Evolutionary conservation across 2,329 filamentous ascomycete genomes (phyloP).

Genomic region (Cadophora malorum): DNA sequence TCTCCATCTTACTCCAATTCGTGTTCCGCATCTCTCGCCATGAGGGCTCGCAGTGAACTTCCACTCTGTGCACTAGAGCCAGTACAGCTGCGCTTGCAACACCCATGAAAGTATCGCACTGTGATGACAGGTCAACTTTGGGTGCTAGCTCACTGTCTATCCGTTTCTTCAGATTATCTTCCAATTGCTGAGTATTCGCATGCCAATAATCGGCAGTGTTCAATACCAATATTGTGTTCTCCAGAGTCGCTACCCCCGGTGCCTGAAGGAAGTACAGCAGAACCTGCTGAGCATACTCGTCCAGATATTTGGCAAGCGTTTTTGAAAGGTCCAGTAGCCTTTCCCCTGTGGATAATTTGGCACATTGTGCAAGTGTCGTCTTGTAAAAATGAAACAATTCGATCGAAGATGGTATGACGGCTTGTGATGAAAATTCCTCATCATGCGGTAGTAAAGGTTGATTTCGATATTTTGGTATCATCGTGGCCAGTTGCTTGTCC

Average conservation of each 20-base stretch:
- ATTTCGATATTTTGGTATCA: conserved; percentile 87
- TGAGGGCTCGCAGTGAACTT: conserved; percentile 79
- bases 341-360: conserved; percentile 91
- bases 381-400: conserved; percentile 98
- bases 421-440: conserved; percentile 90
- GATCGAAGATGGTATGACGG: conserved; percentile 91
- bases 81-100: conserved; percentile 89
- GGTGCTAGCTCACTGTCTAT: conserved; percentile 80
- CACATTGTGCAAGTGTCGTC: conserved; percentile 89
- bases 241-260: conserved; percentile 59
- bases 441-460: conserved; percentile 82
- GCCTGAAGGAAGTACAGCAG: conserved; percentile 72
- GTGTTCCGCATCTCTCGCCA: conserved; percentile 99
- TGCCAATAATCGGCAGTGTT: conserved; percentile 99
- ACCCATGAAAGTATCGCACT: conserved; percentile 93
- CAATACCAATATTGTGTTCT: conserved; percentile 84
- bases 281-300: conserved; percentile 94
- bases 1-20: conserved; percentile 93
- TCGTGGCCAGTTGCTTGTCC: conserved; percentile 81
- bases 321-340: conserved; percentile 83
- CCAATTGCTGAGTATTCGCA: conserved; percentile 87
- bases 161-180: conserved; percentile 91
- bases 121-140: conserved; percentile 86
- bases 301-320: conserved; percentile 89
- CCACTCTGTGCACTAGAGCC: conserved; percentile 82